phyloP scores from a whole-genome alignment of 768 basidiomycete genomes.

The Pulveroboletus sp. region DNA sequence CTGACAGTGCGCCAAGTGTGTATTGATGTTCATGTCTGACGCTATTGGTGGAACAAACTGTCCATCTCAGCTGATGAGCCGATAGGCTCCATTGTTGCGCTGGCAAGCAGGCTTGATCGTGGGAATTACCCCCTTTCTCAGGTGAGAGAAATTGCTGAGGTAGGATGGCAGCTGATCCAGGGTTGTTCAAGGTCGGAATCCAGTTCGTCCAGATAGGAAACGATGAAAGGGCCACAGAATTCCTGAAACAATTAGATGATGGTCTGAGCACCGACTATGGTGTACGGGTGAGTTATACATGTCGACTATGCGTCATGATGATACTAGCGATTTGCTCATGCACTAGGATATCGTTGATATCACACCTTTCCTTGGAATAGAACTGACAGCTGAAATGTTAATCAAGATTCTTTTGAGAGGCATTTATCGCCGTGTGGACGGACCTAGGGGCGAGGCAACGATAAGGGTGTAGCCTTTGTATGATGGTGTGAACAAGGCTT shows the following conservation, averaged over 20 bases:
- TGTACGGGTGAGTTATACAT: slow-evolving; percentile 40
- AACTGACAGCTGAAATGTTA: slow-evolving; percentile 46
- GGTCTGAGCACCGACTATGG: slow-evolving; percentile 40
- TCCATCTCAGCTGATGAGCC: slow-evolving; percentile 48
- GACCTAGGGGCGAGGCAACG: slow-evolving; percentile 24
- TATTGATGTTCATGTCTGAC: not conserved
- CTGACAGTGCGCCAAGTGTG: slow-evolving; percentile 62
- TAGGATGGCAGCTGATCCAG: not conserved
- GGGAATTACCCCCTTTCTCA: slow-evolving; percentile 51
- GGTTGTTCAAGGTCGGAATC: slow-evolving; percentile 50
- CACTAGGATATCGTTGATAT: slow-evolving; percentile 72
- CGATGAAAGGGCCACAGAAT: slow-evolving; percentile 38
- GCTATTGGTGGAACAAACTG: not conserved
- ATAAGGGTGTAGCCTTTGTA: slow-evolving; percentile 12
- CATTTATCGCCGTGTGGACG: slow-evolving; percentile 55
- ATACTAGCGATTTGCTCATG: not conserved
- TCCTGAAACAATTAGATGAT: slow-evolving; percentile 56
- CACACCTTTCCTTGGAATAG: slow-evolving; percentile 46
- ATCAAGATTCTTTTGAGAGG: slow-evolving; percentile 67
- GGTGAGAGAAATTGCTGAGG: slow-evolving; percentile 29
- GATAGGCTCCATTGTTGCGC: slow-evolving; percentile 42
- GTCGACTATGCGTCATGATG: not conserved
- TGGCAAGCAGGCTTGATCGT: slow-evolving; percentile 50
- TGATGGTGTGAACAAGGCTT: not conserved
- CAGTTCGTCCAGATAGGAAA: slow-evolving; percentile 75